These are phyloP conservation scores for Rubia balearica DNA, from an alignment of 305 asterid genomes.

Conservation along the genomic window DNA sequence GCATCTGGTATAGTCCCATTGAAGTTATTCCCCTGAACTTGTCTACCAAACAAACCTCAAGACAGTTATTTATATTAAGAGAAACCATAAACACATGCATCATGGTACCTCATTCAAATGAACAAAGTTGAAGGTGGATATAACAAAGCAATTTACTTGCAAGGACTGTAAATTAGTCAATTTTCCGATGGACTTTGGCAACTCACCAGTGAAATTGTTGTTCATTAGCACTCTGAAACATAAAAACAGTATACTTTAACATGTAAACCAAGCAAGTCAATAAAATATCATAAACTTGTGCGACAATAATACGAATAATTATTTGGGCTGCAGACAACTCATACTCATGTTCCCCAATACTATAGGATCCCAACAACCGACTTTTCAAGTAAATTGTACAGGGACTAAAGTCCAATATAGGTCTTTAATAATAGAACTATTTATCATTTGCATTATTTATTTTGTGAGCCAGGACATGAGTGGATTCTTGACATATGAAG, in stretches of 20 bases:
- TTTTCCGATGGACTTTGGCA: not conserved
- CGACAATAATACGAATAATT: not conserved
- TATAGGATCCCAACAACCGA: too few relatives aligned
- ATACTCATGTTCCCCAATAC: not conserved
- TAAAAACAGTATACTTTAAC: not conserved
- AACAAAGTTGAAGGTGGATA: not conserved
- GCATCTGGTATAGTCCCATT: not conserved
- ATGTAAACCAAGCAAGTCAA: not conserved
- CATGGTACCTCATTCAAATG: not conserved
- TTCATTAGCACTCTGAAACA: not conserved
- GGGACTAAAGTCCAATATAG: too few relatives aligned
- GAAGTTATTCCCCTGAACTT: not conserved
- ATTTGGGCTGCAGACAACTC: too few relatives aligned
- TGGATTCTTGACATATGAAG: too few relatives aligned
- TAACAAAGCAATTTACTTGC: not conserved
- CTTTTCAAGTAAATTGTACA: too few relatives aligned
- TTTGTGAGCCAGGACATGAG: too few relatives aligned
- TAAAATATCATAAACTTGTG: not conserved
- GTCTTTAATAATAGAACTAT: too few relatives aligned
- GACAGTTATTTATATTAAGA: not conserved
- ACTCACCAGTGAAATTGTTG: conserved; percentile 3
- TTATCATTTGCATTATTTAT: too few relatives aligned
- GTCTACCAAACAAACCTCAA: not conserved
- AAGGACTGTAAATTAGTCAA: not conserved
- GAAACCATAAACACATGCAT: not conserved